Evolutionary conservation across 306 rosid genomes (phyloP).

Genomic region (Sindora glabra): DNA sequence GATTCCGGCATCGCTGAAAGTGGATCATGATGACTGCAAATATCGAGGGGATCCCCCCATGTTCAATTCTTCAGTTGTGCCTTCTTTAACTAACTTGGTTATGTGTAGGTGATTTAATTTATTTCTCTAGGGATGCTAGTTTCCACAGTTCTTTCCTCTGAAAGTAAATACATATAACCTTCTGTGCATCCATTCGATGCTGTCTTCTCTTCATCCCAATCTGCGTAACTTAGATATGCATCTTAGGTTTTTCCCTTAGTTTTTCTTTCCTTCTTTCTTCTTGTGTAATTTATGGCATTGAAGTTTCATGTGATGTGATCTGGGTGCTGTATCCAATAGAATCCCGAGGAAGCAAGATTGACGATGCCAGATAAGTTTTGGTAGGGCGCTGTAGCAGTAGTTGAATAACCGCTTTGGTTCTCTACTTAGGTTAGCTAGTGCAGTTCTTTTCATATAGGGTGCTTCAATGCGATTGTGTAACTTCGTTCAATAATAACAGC

Average conservation of each 20-base stretch:
- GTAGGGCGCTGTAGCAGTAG: conserved; percentile 28
- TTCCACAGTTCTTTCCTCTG: background rate
- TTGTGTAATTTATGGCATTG: conserved; percentile 23
- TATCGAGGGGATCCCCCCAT: conserved; percentile 51
- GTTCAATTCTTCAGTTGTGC: conserved; percentile 62
- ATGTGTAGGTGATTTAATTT: conserved; percentile 63
- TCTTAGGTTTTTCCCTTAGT: conserved; percentile 12
- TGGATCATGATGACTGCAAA: conserved; percentile 74
- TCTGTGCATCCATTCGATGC: conserved; percentile 47
- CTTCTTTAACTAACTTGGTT: conserved; percentile 63
- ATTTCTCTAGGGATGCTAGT: background rate
- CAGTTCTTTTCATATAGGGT: background rate
- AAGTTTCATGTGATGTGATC: conserved; percentile 19
- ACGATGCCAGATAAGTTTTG: conserved; percentile 31
- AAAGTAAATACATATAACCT: background rate
- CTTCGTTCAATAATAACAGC: conserved; percentile 6
- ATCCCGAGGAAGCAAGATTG: conserved; percentile 34
- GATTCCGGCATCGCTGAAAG: conserved; percentile 43
- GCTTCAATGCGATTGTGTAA: conserved; percentile 13
- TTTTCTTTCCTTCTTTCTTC: background rate
- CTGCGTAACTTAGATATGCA: background rate
- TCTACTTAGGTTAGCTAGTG: background rate
- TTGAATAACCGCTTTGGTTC: conserved; percentile 20
- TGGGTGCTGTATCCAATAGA: conserved; percentile 13
- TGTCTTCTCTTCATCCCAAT: background rate